These are phyloP conservation scores for Cryphonectria radicalis DNA, from an alignment of 2,329 filamentous ascomycete species.

Conservation along the genomic window DNA sequence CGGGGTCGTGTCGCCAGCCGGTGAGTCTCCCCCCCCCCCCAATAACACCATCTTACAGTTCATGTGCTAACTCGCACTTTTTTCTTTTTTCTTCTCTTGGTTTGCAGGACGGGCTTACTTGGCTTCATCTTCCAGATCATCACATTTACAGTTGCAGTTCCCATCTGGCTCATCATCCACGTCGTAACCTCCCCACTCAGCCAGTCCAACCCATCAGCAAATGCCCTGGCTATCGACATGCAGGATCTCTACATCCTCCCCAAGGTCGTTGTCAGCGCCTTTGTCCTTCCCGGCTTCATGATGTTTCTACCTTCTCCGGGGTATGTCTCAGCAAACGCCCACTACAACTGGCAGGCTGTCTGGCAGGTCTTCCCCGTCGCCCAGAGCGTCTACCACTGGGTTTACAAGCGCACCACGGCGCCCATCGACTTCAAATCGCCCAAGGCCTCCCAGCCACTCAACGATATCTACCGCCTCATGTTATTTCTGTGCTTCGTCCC, in stretches of 20 bases:
- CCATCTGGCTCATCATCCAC: constrained; percentile 32
- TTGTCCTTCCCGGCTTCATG: constrained; percentile 47
- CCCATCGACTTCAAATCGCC: not conserved
- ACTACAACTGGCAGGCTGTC: constrained; percentile 51
- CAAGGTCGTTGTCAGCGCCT: constrained; percentile 46
- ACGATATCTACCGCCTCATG: constrained; percentile 12
- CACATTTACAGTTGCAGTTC: constrained; percentile 30
- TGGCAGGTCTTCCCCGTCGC: constrained; percentile 57
- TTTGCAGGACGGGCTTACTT: constrained; percentile 29
- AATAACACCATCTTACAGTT: too few relatives aligned
- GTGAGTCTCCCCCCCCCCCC: constrained; percentile 24
- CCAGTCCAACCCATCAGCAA: not conserved
- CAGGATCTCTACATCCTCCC: constrained; percentile 40
- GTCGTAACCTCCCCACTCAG: constrained; percentile 30
- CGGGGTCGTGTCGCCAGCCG: constrained; percentile 30
- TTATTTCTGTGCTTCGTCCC: constrained; percentile 44
- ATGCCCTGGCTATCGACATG: constrained; percentile 3
- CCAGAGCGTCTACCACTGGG: constrained; percentile 45
- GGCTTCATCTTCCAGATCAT: constrained; percentile 31
- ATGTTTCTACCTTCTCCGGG: constrained; percentile 48
- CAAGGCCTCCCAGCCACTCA: not conserved
- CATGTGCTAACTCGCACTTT: not conserved
- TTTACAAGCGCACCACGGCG: constrained; percentile 34
- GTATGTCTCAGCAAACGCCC: constrained; percentile 43
- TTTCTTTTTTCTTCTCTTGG: not conserved